Conservation (phyloP, 306 rosid species). For the Cucumis melo region DNA sequence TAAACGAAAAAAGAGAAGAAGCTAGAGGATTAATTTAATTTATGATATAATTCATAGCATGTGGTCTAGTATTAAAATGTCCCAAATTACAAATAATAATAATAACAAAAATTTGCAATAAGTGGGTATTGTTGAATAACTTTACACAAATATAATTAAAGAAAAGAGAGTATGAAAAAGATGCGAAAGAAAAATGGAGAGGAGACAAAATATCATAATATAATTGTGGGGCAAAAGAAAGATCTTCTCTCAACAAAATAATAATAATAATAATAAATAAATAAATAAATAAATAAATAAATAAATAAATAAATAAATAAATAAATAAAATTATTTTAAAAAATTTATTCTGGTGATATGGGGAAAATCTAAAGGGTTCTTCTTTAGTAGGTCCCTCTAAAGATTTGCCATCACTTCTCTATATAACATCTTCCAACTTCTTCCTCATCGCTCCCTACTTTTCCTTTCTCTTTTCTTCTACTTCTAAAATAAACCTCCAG, state of each 20-base stretch:
- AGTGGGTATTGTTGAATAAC: slow-evolving; percentile 1
- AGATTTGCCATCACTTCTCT: slow-evolving; percentile 43
- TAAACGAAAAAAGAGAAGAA: too few species aligned
- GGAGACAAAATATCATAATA: slow-evolving; percentile 25
- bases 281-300: too few species aligned
- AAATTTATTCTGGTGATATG: slow-evolving; percentile 20
- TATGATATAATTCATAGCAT: background rate
- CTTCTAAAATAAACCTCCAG: background rate
- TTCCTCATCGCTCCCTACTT: background rate
- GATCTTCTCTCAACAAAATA: slow-evolving; percentile 41
- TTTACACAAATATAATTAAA: background rate
- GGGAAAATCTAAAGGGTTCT: slow-evolving; percentile 46
- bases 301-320: too few species aligned
- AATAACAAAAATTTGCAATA: background rate
- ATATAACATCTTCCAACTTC: background rate
- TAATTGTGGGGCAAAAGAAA: slow-evolving; percentile 43
- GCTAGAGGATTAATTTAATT: too few species aligned
- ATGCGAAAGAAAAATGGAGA: background rate
- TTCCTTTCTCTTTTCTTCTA: background rate
- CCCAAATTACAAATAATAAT: background rate
- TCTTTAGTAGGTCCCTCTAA: slow-evolving; percentile 64
- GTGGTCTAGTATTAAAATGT: background rate
- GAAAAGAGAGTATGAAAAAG: background rate
- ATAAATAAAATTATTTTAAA: too few species aligned
- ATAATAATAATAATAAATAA: too few species aligned